Base-by-base conservation (phyloP, 1,139 yeast genomes). In the Trichomonascaceae sp. region DNA sequence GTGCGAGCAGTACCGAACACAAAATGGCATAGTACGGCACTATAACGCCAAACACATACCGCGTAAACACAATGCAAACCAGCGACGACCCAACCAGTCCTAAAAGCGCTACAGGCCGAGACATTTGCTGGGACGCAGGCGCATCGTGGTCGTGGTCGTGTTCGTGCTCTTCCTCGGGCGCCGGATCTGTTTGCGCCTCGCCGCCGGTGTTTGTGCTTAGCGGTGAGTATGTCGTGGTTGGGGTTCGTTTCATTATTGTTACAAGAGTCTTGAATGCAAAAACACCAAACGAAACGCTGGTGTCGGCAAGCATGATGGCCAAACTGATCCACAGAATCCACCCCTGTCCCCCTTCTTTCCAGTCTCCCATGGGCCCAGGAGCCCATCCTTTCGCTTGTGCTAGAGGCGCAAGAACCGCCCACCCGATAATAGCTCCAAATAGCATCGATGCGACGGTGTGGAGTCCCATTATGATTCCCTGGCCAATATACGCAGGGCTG, bases 251-350 rank as follows among this genome's bases (percentile, higher is more conserved):
- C n/a, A n/a, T n/a, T n/a, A n/a, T n/a, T n/a, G n/a, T n/a, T n/a
- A n/a, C n/a, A 9, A 47, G 20, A 9, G 52, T 45, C 17, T 40
- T 44, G 29, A 57, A 48, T 1, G 76, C 64, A 13, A 85, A 74
- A 2, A 80, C 78, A 1, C 72, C 43, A 46, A 89, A 79, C 0
- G 94, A 79, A 1, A 87, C 84, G 9, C 84, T 63, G 3, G 95
- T 81, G 52, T 89, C 98, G 34, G 84, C 77, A 17, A 89, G 81
- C 98, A 89, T 89, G 27, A 85, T 85, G 25, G 95, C 76, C 46
- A 89, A 67, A 54, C 93, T 77, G 39, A 85, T 65, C 98, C 98
- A 89, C 50, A 89, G 64, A 37, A 89, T 82, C 98, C 98, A 89
- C 11, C 98, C 98, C 51, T 89, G 96, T 1, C 87, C 81, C 1